These are phyloP conservation scores for Colletotrichum sansevieriae DNA, from an alignment of 2,329 filamentous ascomycete genomes.

Conservation along the genomic window DNA sequence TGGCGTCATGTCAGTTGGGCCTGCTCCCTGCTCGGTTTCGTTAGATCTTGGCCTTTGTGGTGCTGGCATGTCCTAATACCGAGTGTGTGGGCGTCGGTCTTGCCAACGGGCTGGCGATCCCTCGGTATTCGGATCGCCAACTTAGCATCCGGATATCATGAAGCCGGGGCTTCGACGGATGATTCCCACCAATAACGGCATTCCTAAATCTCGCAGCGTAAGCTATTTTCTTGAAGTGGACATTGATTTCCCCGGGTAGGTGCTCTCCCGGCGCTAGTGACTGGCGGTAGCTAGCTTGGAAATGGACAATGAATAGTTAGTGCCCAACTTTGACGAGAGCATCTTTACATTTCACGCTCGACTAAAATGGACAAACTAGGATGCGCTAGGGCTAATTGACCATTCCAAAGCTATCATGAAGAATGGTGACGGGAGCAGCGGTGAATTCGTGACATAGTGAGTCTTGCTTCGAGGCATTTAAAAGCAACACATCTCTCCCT, in stretches of 20 bases:
- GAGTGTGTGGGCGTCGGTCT: conserved; percentile 19
- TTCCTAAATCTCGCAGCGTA: conserved; percentile 1
- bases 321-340: conserved; percentile 22
- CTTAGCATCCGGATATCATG: conserved; percentile 12
- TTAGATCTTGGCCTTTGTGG: neutral
- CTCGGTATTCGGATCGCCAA: conserved; percentile 9
- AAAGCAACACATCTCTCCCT: neutral
- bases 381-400: neutral
- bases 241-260: conserved; percentile 26
- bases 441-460: too few species aligned
- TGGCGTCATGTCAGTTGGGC: neutral
- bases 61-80: neutral
- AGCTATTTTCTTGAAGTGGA: conserved; percentile 3
- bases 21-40: neutral
- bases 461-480: neutral
- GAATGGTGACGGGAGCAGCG: neutral
- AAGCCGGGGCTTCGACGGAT: conserved; percentile 13
- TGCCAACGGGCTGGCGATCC: neutral
- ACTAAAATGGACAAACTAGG: too few species aligned
- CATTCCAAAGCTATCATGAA: neutral
- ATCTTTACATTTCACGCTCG: conserved; percentile 14
- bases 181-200: conserved; percentile 15
- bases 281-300: conserved; percentile 8
- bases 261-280: conserved; percentile 30
- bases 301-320: conserved; percentile 4